Evolutionary conservation across 176 grass and related monocot species (phyloP).

Genomic region (Phragmites australis): DNA sequence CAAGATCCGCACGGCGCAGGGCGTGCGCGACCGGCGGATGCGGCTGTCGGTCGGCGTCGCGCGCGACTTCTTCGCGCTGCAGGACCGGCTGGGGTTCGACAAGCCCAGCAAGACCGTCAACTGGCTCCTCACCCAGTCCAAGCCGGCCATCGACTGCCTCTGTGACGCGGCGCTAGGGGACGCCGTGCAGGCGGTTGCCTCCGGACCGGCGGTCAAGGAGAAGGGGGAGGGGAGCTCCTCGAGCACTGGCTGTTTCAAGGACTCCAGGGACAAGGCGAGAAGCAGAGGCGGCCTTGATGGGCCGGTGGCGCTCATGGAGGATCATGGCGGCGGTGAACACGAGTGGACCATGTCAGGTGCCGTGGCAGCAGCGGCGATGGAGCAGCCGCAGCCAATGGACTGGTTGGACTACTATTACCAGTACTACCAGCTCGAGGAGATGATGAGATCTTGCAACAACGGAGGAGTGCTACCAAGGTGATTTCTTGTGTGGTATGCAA

Average conservation of each 20-base stretch:
- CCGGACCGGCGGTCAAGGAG: neutral
- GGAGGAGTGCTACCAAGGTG: slow-evolving; percentile 39
- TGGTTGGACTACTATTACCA: slow-evolving; percentile 47
- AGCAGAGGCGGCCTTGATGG: neutral
- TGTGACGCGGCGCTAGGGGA: neutral
- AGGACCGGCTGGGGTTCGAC: slow-evolving; percentile 87
- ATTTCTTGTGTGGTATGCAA: slow-evolving; percentile 46
- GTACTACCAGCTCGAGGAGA: slow-evolving; percentile 48
- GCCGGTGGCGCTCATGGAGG: neutral
- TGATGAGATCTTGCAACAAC: slow-evolving; percentile 36
- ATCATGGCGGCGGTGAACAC: neutral
- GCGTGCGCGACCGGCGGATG: slow-evolving; percentile 83
- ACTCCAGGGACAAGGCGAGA: slow-evolving; percentile 29
- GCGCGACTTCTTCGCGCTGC: slow-evolving; percentile 75
- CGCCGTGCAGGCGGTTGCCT: neutral
- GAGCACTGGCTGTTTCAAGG: neutral
- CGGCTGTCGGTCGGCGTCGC: slow-evolving; percentile 78
- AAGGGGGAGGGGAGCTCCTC: slow-evolving; percentile 38
- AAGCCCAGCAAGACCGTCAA: slow-evolving; percentile 82
- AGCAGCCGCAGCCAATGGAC: slow-evolving; percentile 33
- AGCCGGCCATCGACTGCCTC: slow-evolving; percentile 65
- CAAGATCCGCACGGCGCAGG: slow-evolving; percentile 90
- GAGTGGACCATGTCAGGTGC: slow-evolving; percentile 6
- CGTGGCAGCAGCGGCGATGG: neutral
- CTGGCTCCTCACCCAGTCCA: slow-evolving; percentile 82